phyloP scores from a whole-genome alignment of 345 rosid species.

The Moringa oleifera region DNA sequence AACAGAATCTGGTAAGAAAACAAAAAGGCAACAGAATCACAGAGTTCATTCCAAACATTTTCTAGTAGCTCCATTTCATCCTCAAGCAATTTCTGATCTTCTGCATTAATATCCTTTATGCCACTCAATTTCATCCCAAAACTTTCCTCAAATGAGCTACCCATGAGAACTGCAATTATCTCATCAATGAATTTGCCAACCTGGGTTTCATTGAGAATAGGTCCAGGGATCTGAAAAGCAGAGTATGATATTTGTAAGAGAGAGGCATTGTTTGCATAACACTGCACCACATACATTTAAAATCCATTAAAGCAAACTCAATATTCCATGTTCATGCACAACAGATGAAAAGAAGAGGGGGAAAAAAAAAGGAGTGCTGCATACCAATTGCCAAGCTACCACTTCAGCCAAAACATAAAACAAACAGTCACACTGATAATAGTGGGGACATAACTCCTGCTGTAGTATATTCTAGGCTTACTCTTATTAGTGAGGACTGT shows the following conservation, averaged over 20 bases:
- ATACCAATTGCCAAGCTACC: no score
- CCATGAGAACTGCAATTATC: neutral
- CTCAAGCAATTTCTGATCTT: neutral
- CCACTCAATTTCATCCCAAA: neutral
- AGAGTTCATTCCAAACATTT: constrained; percentile 8
- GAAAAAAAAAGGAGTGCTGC: no score
- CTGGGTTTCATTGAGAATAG: constrained; percentile 4
- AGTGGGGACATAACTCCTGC: no score
- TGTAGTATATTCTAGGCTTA: no score
- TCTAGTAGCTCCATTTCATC: neutral
- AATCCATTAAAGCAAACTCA: no score
- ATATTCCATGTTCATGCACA: neutral
- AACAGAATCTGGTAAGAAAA: no score
- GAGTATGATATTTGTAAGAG: neutral
- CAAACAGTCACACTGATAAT: neutral
- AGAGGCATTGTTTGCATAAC: neutral
- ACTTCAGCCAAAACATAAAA: neutral
- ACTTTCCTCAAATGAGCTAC: neutral
- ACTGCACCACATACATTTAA: no score
- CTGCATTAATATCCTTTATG: neutral
- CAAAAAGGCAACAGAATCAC: neutral
- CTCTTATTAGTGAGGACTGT: neutral
- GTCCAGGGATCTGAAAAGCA: constrained; percentile 14
- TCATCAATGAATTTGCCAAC: constrained; percentile 1
- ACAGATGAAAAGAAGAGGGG: no score